A percentile compares a stretch with the other conserved stretches of the same genome.
These are phyloP conservation scores for Yamadazyma epiphylla DNA, from an alignment of 1,139 yeast species.

Conservation along the genomic window DNA sequence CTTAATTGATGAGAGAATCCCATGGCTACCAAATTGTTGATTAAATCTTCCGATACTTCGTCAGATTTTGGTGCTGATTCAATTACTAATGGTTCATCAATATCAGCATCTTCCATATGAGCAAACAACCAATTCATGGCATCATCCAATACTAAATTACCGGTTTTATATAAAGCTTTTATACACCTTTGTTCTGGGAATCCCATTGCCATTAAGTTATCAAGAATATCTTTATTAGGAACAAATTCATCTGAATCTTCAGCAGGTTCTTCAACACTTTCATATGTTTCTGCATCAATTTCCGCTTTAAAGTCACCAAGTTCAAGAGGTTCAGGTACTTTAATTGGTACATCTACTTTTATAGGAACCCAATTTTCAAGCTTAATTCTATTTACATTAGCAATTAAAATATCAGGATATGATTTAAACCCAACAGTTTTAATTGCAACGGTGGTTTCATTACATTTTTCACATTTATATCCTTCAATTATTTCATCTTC, in stretches of 20 bases:
- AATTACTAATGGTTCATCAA: conserved; percentile 52
- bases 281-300: conserved; percentile 40
- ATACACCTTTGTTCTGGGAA: conserved; percentile 65
- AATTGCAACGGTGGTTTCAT: conserved; percentile 41
- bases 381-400: conserved; percentile 77
- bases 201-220: conserved; percentile 75
- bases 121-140: conserved; percentile 92
- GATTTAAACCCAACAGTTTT: conserved; percentile 50
- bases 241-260: conserved; percentile 24
- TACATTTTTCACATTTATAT: conserved; percentile 64
- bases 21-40: conserved; percentile 62
- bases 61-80: conserved; percentile 5
- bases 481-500: conserved; percentile 57
- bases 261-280: conserved; percentile 18
- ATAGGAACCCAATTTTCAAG: conserved; percentile 89
- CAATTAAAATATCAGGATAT: conserved; percentile 66
- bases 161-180: conserved; percentile 70
- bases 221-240: conserved; percentile 55
- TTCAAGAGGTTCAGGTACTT: conserved; percentile 48
- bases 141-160: conserved; percentile 61
- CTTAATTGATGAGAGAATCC: conserved; percentile 69
- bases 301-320: conserved; percentile 24
- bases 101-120: conserved; percentile 81
- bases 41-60: conserved; percentile 34
- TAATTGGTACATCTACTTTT: conserved; percentile 72